phyloP scores from a whole-genome alignment of 768 basidiomycete species.

The Pisolithus sp. region DNA sequence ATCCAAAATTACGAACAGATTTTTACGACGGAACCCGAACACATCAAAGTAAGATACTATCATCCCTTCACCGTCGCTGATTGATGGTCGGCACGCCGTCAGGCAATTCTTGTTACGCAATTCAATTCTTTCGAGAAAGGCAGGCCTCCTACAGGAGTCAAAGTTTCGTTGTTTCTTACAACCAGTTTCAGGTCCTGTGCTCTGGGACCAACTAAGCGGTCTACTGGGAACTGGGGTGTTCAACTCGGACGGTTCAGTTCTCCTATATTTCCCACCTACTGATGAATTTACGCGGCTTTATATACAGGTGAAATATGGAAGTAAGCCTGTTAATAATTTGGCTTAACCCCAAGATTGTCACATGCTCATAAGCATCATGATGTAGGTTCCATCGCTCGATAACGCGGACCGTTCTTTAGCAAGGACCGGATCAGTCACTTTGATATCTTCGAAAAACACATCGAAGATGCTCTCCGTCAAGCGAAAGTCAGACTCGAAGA shows the following conservation, averaged over 20 bases:
- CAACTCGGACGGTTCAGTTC: slow-evolving; percentile 43
- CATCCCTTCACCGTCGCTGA: background rate
- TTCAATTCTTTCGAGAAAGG: slow-evolving; percentile 40
- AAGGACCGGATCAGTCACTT: slow-evolving; percentile 49
- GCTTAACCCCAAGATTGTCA: background rate
- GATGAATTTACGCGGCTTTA: background rate
- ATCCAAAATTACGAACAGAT: slow-evolving; percentile 24
- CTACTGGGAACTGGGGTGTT: slow-evolving; percentile 56
- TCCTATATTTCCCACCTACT: background rate
- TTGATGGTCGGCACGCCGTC: background rate
- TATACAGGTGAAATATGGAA: slow-evolving; percentile 51
- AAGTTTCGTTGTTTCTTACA: slow-evolving; percentile 14
- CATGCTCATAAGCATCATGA: background rate
- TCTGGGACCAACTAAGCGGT: slow-evolving; percentile 13
- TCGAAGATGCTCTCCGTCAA: slow-evolving; percentile 38
- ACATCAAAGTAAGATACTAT: slow-evolving; percentile 33
- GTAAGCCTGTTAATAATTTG: slow-evolving; percentile 24
- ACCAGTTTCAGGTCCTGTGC: slow-evolving; percentile 10
- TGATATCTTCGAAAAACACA: slow-evolving; percentile 48
- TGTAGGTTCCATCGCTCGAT: slow-evolving; percentile 51
- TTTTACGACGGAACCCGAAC: slow-evolving; percentile 42
- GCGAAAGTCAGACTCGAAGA: slow-evolving; percentile 36
- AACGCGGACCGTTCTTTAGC: slow-evolving; percentile 56
- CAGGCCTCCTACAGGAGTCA: slow-evolving; percentile 5
- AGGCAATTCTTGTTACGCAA: slow-evolving; percentile 41